Evolutionary conservation across 2,329 filamentous ascomycete genomes (phyloP).

Genomic region (Leptographium galeiforme): DNA sequence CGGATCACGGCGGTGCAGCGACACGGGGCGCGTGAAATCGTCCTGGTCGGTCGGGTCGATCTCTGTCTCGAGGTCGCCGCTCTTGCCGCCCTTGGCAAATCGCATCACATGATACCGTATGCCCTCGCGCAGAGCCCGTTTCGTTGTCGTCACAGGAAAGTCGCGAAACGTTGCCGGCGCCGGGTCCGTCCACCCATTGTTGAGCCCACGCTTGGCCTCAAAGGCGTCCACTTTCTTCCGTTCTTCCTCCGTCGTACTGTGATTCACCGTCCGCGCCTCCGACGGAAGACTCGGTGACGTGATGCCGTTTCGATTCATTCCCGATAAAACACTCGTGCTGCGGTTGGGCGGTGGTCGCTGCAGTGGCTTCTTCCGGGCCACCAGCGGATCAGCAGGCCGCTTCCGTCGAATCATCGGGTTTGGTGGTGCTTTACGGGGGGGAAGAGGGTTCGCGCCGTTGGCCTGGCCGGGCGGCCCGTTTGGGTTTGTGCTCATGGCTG

Average conservation of each 20-base stretch:
- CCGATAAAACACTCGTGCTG: constrained; percentile 5
- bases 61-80: constrained; percentile 26
- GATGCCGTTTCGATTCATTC: constrained; percentile 4
- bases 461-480: constrained; percentile 17
- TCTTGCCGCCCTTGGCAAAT: constrained; percentile 48
- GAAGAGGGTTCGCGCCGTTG: constrained; percentile 1
- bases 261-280: constrained; percentile 9
- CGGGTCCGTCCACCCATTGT: constrained; percentile 45
- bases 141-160: constrained; percentile 67
- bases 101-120: constrained; percentile 81
- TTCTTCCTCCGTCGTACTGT: constrained; percentile 7
- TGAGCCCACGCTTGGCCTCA: constrained; percentile 29
- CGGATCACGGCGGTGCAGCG: constrained; percentile 79
- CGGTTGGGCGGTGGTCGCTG: constrained; percentile 20
- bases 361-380: constrained; percentile 42
- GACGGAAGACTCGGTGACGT: constrained; percentile 9
- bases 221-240: constrained; percentile 19
- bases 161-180: constrained; percentile 26
- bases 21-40: constrained; percentile 78
- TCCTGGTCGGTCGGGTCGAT: constrained; percentile 59
- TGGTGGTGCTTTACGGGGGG: constrained; percentile 19
- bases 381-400: constrained; percentile 46
- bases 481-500: constrained; percentile 31
- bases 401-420: constrained; percentile 25
- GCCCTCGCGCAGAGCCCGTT: constrained; percentile 64